Evolutionary conservation across 495 filamentous ascomycete species (phyloP).

Genomic region (Pseudotulostoma volvatum): DNA sequence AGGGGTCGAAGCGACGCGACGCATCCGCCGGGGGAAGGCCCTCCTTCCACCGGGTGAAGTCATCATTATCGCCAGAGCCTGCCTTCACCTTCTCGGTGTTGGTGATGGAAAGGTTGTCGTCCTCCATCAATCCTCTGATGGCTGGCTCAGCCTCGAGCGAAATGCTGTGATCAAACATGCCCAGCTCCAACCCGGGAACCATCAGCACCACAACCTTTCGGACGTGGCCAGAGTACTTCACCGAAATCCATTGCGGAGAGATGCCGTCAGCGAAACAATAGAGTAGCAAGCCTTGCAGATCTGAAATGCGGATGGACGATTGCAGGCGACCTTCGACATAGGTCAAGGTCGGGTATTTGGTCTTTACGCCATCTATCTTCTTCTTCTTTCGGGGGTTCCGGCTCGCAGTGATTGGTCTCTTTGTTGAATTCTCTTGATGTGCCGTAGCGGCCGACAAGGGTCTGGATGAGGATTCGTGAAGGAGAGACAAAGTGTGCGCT

Average conservation of each 20-base stretch:
- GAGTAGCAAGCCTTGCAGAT: constrained; percentile 67
- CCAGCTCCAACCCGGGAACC: constrained; percentile 79
- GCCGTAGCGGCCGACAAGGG: constrained; percentile 10
- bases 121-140: background rate
- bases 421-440: constrained; percentile 7
- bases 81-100: constrained; percentile 4
- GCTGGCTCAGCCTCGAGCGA: constrained; percentile 25
- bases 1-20: constrained; percentile 53
- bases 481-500: constrained; percentile 16
- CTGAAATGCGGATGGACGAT: constrained; percentile 54
- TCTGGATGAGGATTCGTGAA: constrained; percentile 13
- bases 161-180: constrained; percentile 66
- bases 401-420: constrained; percentile 1
- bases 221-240: constrained; percentile 58
- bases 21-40: constrained; percentile 25
- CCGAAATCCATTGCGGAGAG: constrained; percentile 74
- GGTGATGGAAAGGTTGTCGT: background rate
- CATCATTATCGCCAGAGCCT: constrained; percentile 7
- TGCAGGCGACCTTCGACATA: constrained; percentile 56
- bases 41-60: constrained; percentile 27
- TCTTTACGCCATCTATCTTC: constrained; percentile 39
- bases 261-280: constrained; percentile 77
- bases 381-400: constrained; percentile 13
- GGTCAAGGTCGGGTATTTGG: constrained; percentile 56
- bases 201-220: constrained; percentile 81